Percentiles rank a stretch among this genome's conserved stretches.
Conservation (phyloP, 1,284 basidiomycete genomes). For the Rhizopogon hawkerae region DNA sequence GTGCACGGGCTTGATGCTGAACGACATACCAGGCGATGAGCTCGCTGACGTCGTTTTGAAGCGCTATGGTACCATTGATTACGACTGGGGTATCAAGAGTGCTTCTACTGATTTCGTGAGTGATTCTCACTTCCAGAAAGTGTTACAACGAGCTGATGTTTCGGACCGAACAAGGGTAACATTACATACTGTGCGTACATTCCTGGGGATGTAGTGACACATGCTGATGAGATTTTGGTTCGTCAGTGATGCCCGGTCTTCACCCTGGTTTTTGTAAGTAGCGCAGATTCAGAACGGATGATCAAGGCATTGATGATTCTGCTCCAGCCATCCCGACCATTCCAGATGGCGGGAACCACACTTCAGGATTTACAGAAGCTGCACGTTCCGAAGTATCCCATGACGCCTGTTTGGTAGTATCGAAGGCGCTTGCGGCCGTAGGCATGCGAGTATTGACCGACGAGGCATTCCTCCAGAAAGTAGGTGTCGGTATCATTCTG, state of each 20-base stretch:
- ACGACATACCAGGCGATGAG: slow-evolving; percentile 37
- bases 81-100: slow-evolving; percentile 45
- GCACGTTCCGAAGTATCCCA: slow-evolving; percentile 51
- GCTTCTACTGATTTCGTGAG: slow-evolving; percentile 62
- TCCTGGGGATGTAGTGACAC: neutral
- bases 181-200: slow-evolving; percentile 43
- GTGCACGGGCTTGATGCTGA: neutral
- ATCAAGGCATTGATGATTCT: neutral
- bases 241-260: slow-evolving; percentile 36
- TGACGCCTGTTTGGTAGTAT: slow-evolving; percentile 43
- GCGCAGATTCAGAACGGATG: neutral
- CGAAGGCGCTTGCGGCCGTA: slow-evolving; percentile 51
- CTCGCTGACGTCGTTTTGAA: slow-evolving; percentile 45
- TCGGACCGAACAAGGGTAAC: slow-evolving; percentile 41
- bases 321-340: slow-evolving; percentile 46
- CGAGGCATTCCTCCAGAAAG: slow-evolving; percentile 24
- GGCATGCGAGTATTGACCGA: slow-evolving; percentile 53
- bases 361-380: slow-evolving; percentile 45
- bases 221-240: neutral
- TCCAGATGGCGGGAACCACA: slow-evolving; percentile 57
- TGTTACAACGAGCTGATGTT: neutral
- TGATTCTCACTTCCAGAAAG: neutral
- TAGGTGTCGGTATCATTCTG: slow-evolving; percentile 3
- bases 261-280: slow-evolving; percentile 41
- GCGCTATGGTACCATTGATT: slow-evolving; percentile 46